Evolutionary conservation across 2,329 filamentous ascomycete species (phyloP), one percentile per base, ranked within the genome.

Genomic region (Hyphodiscus sp.): DNA sequence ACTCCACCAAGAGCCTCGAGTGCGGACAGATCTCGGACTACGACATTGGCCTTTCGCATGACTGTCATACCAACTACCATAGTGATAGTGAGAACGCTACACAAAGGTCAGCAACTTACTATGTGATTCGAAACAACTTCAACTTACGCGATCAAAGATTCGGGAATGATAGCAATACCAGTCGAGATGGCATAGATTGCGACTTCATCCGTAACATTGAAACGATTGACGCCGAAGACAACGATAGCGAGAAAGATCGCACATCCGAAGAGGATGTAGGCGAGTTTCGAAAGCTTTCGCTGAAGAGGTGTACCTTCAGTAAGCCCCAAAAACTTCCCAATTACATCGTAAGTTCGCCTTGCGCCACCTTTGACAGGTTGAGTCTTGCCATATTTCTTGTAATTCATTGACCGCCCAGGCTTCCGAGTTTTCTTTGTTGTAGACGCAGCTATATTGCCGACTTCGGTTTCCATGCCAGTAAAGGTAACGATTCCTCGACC

Each of bases 1-100:
- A 90, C 85, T 0, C 83, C 78, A 0, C 87, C 87, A 0, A 90
- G 76, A 0, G 86, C 89, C 69, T 90, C 87, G 0, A 83, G 67
- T 0, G 73, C 71, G 29, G 72, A 69, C 44, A 76, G 62, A 57
- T 76, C 74, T 54, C 74, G 69, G 47, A 76, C 70, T 55, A 76
- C 73, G 30, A 76, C 74, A 53, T 76, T 68, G 5, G 71, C 66
- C 58, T 74, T 70, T 43, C 73, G 68, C 73, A 76, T 75, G 16
- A 69, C 68, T 51, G 71, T 74, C 58, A 73, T 73, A 11, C 73
- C 74, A 42, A 73, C 73, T 45, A 74, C 74, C 66, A 80, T 78
- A 9, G 77, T 79, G 58, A 80, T 79, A 15, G 77, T 80, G 44
- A 80, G 67, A 42, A 80, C 76, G 20, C 75, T 77, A 58, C 83